These are phyloP conservation scores for Cicer judaicum DNA, from an alignment of 306 rosid species.

Conservation along the genomic window DNA sequence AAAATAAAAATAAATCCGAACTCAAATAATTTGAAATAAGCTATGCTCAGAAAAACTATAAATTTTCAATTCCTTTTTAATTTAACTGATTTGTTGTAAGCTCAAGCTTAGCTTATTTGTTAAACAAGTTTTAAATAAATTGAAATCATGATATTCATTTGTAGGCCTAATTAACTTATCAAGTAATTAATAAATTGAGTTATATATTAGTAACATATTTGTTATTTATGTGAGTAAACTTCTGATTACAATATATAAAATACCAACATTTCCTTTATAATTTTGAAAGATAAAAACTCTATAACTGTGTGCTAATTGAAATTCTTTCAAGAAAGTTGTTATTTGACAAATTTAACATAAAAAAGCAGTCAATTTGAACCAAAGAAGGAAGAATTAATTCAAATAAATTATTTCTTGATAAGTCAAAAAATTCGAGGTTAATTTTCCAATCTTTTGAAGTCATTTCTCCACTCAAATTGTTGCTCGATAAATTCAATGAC, in stretches of 20 bases:
- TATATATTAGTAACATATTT: no score
- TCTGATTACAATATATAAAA: neutral
- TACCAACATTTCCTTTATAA: slow-evolving; percentile 11
- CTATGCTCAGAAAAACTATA: no score
- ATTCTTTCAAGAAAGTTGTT: slow-evolving; percentile 19
- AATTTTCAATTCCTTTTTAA: neutral
- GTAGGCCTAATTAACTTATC: neutral
- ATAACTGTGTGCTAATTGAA: neutral
- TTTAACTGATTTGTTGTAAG: neutral
- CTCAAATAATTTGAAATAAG: no score
- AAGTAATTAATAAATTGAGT: neutral
- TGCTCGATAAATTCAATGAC: slow-evolving; percentile 11
- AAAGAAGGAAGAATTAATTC: neutral
- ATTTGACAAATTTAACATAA: neutral
- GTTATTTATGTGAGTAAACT: neutral
- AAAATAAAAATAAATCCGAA: no score
- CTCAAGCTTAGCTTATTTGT: neutral
- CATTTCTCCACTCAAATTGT: slow-evolving; percentile 27
- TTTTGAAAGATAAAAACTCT: neutral
- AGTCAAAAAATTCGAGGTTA: slow-evolving; percentile 23
- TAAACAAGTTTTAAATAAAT: neutral
- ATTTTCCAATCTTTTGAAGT: neutral
- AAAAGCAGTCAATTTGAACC: neutral
- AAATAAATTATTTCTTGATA: slow-evolving; percentile 25
- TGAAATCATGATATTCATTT: neutral